Evolutionary conservation across 768 basidiomycete species (phyloP).

Genomic region (Mycena latifolia): DNA sequence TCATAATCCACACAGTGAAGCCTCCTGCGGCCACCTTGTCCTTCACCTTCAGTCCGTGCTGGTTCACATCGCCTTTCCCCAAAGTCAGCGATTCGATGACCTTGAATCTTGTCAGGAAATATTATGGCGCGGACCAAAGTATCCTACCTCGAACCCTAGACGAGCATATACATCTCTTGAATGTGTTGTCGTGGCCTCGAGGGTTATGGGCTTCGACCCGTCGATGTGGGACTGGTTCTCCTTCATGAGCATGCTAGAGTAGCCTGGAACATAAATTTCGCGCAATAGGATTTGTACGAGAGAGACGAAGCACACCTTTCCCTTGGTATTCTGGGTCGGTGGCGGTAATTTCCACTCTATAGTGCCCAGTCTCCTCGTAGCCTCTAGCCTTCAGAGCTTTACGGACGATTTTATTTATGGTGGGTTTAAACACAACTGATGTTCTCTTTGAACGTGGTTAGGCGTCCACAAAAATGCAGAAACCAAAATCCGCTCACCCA

Average conservation of each 20-base stretch:
- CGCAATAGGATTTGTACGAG: not conserved
- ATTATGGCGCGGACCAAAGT: not conserved
- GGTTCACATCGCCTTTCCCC: slow-evolving; percentile 4
- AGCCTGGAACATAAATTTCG: not conserved
- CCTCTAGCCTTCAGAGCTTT: slow-evolving; percentile 15
- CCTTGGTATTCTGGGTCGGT: slow-evolving; percentile 27
- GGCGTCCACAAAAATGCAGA: too few species aligned
- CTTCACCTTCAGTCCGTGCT: not conserved
- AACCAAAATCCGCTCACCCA: slow-evolving; percentile 13
- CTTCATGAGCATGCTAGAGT: slow-evolving; percentile 12
- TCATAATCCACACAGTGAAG: slow-evolving; percentile 8
- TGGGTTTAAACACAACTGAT: slow-evolving; percentile 13
- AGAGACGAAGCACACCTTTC: slow-evolving; percentile 1
- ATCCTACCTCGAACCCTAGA: slow-evolving; percentile 1
- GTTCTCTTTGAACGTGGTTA: not conserved
- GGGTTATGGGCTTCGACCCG: slow-evolving; percentile 17
- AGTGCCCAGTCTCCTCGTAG: slow-evolving; percentile 17
- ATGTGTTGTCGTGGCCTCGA: slow-evolving; percentile 24
- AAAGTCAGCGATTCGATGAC: slow-evolving; percentile 4
- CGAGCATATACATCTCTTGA: slow-evolving; percentile 11
- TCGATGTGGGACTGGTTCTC: not conserved
- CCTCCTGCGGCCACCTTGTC: not conserved
- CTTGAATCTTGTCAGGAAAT: not conserved
- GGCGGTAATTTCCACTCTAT: slow-evolving; percentile 24
- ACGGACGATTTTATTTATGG: slow-evolving; percentile 12